Base-by-base conservation (phyloP, 2,329 filamentous ascomycete species). In the Pseudogymnoascus sp. region DNA sequence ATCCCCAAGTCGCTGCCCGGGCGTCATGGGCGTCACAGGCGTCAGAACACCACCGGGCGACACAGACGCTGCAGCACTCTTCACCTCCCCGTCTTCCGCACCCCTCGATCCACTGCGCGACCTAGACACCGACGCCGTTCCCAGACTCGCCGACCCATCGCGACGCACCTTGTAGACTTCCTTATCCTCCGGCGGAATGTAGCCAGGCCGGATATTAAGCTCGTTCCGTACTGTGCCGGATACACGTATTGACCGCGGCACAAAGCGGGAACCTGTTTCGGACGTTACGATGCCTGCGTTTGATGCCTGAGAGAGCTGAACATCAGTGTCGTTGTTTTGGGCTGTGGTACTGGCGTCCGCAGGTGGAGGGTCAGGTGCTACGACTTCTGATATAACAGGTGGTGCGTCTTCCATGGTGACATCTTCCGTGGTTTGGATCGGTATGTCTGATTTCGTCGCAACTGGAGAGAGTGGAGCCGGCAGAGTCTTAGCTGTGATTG, bases 111-210 rank as follows among this genome's bases (percentile, higher is more conserved):
- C n/a, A 24, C 57, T 37, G 2, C 35, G 35, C 33, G 37, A 59
- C 5, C 57, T 41, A 5, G 57, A 13, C n/a, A 6, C 8, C 33
- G 21, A 11, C n/a, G 37, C 33, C 2, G 26, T 39, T 31, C 33
- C 33, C 13, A 5, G 8, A 26, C 33, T 26, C 10, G 9, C 33
- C 6, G 47, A 54, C 3, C 47, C 5, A 4, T 6, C 47, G 50
- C 39, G 26, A 15, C 89, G 86, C 75, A 93, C 95, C 77, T 90
- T 93, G 81, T 97, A 97, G 50, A 94, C 79, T 71, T 96, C 90
- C 65, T 96, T 87, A 74, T 97, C 93, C 76, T 97, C 93, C 0
- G 90, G 90, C 1, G 93, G 93, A 15, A 86, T 84, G 75, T 96
- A 97, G 63, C 93, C 93, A 0, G 92, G 92, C 31, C 89, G 86